Percentiles rank a stretch among this genome's conserved stretches.
Evolutionary conservation across 164 flowering plant species (phyloP).

Genomic region (Akebia trifoliata): DNA sequence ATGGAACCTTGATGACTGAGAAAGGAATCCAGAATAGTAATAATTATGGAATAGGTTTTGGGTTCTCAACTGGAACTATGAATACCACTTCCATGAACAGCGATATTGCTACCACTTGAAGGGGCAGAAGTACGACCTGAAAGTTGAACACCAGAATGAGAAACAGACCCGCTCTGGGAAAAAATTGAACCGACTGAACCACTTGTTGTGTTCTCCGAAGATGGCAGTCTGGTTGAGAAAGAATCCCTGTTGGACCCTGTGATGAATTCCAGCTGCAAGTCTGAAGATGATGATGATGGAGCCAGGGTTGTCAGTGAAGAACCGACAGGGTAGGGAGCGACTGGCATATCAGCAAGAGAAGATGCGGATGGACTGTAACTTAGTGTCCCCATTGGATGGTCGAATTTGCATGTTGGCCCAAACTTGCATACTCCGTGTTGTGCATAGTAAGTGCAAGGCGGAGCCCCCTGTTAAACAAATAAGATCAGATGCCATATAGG

Average conservation of each 20-base stretch:
- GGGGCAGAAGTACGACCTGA: slow-evolving; percentile 39
- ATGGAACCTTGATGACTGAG: slow-evolving; percentile 25
- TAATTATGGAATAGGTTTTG: slow-evolving; percentile 11
- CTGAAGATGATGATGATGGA: slow-evolving; percentile 84
- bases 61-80: slow-evolving; percentile 31
- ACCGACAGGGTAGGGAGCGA: slow-evolving; percentile 88
- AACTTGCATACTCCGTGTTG: slow-evolving; percentile 84
- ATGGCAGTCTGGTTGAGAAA: slow-evolving; percentile 39
- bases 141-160: slow-evolving; percentile 36
- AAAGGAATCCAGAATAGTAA: too few relatives aligned
- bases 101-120: slow-evolving; percentile 29
- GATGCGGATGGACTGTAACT: slow-evolving; percentile 96
- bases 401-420: slow-evolving; percentile 81
- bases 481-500: slow-evolving; percentile 10
- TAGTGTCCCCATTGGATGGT: slow-evolving; percentile 70
- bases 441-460: slow-evolving; percentile 61
- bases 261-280: slow-evolving; percentile 49
- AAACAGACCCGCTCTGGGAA: slow-evolving; percentile 38
- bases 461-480: slow-evolving; percentile 55
- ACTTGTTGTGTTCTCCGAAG: slow-evolving; percentile 50
- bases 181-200: slow-evolving; percentile 58
- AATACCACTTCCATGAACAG: slow-evolving; percentile 28
- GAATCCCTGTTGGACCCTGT: slow-evolving; percentile 51
- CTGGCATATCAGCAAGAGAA: slow-evolving; percentile 91
- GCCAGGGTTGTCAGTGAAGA: slow-evolving; percentile 72